Evolutionary conservation across 306 rosid species (phyloP).

Genomic region (Betula pendula): DNA sequence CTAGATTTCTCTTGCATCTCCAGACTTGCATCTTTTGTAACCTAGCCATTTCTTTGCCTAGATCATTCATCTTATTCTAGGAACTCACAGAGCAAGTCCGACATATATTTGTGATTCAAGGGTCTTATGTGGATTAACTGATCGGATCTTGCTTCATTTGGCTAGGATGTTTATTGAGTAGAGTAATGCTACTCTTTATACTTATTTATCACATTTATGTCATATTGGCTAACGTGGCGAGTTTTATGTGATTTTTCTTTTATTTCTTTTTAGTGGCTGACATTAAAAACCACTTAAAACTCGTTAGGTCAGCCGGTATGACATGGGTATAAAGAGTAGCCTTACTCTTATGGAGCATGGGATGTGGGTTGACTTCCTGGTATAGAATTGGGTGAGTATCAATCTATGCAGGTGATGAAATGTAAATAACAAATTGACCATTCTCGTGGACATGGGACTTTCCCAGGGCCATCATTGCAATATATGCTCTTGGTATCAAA

Average conservation of each 20-base stretch:
- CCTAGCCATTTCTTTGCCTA: conserved; percentile 4
- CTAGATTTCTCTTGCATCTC: conserved; percentile 20
- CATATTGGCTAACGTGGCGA: too few relatives aligned
- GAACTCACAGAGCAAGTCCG: not conserved
- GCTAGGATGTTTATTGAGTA: too few relatives aligned
- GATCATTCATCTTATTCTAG: conserved; percentile 14
- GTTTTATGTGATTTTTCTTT: too few relatives aligned
- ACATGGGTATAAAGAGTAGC: too few relatives aligned
- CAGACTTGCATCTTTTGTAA: conserved; percentile 16
- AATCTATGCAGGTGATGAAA: not conserved
- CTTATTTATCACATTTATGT: too few relatives aligned
- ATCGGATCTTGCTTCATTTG: not conserved
- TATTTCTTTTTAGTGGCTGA: too few relatives aligned
- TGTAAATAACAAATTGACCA: not conserved
- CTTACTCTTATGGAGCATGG: not conserved
- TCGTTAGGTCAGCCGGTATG: too few relatives aligned
- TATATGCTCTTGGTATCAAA: conserved; percentile 7
- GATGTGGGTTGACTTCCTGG: not conserved
- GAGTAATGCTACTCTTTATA: too few relatives aligned
- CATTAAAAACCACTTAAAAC: too few relatives aligned
- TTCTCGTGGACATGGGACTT: conserved; percentile 3
- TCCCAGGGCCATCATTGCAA: not conserved
- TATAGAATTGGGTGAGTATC: not conserved
- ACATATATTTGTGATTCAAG: not conserved
- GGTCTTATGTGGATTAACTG: not conserved